Evolutionary conservation across 768 basidiomycete genomes (phyloP), one percentile per base, ranked within the genome.

Genomic region (Russula compacta): DNA sequence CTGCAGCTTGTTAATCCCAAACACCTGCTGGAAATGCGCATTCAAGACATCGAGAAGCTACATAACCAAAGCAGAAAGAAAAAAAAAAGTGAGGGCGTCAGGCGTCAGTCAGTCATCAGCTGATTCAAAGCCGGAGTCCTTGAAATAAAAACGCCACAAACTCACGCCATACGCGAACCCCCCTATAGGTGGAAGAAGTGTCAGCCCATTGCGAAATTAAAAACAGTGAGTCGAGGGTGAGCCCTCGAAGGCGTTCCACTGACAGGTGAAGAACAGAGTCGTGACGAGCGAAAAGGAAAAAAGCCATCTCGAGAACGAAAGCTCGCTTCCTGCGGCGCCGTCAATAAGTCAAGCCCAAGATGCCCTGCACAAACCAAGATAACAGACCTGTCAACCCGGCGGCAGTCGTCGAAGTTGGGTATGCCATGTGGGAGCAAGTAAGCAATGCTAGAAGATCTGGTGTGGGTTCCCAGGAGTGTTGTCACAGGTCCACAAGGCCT

Each of bases 251-350:
- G 15, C 19, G 24, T 15, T 19, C 43, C 39, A 71, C 80, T 64
- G 64, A 83, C 84, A 86, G 33, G 86, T 84, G 72, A 89, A 88
- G 77, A 89, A 89, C 36, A 89, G 75, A 11, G 85, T 81, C 19
- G 86, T 89, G 61, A 90, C 83, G 57, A 89, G 79, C 42, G 76
- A 75, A 69, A 86, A 89, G 8, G 87, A 77, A 69, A 79, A 84
- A 32, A 72, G 73, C 79, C 79, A 84, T 66, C 75, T 35, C 29
- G 53, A 19, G 15, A 51, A 56, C 21, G 61, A 51, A 14, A 65
- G 61, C 7, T 65, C 61, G 33, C 61, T 59, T 35, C 64, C 64
- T 65, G 39, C 11, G 10, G 6, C 17, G 46, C 36, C 8, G 36
- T 9, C 1, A 38, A 33, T 10, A 42, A 19, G 29, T 17, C 24